Conservation (phyloP, 805 yeast species). For the Naumovozyma castellii region DNA sequence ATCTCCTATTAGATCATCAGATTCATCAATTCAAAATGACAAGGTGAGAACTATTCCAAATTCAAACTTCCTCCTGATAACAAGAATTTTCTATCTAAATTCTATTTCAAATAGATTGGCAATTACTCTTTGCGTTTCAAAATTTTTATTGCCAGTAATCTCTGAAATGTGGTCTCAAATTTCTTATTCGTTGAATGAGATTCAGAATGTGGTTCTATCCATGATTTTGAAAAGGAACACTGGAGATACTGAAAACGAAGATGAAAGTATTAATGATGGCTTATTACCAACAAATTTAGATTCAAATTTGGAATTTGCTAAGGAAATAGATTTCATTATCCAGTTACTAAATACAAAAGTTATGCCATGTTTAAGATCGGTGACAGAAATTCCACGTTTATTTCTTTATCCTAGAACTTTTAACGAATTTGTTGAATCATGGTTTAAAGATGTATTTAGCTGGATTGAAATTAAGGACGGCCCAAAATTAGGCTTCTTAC, state of each 20-base stretch:
- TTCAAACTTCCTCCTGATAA: constrained; percentile 27
- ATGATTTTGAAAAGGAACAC: constrained; percentile 1
- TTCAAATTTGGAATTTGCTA: constrained; percentile 7
- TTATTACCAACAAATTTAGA: not conserved
- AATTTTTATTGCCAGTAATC: constrained; percentile 21
- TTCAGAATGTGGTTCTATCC: constrained; percentile 18
- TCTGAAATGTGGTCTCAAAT: constrained; percentile 29
- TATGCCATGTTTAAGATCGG: constrained; percentile 25
- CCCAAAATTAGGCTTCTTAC: constrained; percentile 24
- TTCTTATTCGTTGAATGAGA: constrained; percentile 22
- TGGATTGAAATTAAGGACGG: constrained; percentile 39
- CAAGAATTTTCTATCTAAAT: constrained; percentile 26
- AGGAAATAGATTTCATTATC: constrained; percentile 19
- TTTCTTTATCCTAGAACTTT: constrained; percentile 27
- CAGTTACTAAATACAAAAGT: constrained; percentile 23
- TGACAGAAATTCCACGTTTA: constrained; percentile 30
- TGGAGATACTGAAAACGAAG: too few species aligned
- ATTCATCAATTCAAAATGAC: constrained; percentile 19
- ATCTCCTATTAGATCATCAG: constrained; percentile 29
- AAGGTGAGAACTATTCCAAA: constrained; percentile 24
- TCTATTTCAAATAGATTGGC: constrained; percentile 24
- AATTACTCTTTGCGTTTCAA: constrained; percentile 27
- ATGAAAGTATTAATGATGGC: not conserved
- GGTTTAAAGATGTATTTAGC: constrained; percentile 33
- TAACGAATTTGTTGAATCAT: constrained; percentile 25